Evolutionary conservation across 1,284 basidiomycete species (phyloP).

Genomic region (Neolentinus lepideus): DNA sequence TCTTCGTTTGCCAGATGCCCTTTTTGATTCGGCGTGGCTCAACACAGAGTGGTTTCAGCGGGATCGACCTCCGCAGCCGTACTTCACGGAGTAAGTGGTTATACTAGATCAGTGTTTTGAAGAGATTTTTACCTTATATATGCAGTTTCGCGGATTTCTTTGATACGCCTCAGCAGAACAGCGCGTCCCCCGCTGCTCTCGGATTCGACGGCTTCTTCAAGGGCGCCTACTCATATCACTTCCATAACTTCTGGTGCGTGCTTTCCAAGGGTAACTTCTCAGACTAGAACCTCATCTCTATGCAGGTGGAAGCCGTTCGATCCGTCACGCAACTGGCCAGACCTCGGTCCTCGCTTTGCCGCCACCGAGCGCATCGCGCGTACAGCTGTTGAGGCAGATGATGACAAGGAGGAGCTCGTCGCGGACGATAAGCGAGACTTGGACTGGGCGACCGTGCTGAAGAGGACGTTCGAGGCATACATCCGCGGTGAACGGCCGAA

Average conservation of each 20-base stretch:
- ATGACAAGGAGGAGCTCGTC: slow-evolving; percentile 33
- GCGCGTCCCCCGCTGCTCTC: slow-evolving; percentile 45
- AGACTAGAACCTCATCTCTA: slow-evolving; percentile 3
- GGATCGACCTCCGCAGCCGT: slow-evolving; percentile 60
- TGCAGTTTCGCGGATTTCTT: slow-evolving; percentile 55
- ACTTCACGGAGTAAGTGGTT: slow-evolving; percentile 47
- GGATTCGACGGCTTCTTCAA: slow-evolving; percentile 67
- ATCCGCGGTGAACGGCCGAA: slow-evolving; percentile 83
- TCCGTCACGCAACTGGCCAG: slow-evolving; percentile 82
- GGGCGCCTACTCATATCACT: slow-evolving; percentile 67
- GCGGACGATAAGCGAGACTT: slow-evolving; percentile 64
- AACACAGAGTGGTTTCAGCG: slow-evolving; percentile 60
- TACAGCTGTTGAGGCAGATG: slow-evolving; percentile 19
- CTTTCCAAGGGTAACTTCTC: slow-evolving; percentile 14
- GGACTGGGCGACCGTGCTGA: slow-evolving; percentile 86
- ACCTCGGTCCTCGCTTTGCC: slow-evolving; percentile 75
- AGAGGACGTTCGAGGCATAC: slow-evolving; percentile 88
- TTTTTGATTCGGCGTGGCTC: slow-evolving; percentile 66
- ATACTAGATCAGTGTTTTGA: not conserved
- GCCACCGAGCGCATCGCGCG: slow-evolving; percentile 63
- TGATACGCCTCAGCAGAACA: slow-evolving; percentile 44
- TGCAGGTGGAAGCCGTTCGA: slow-evolving; percentile 92
- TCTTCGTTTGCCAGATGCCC: slow-evolving; percentile 56
- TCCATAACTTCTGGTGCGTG: slow-evolving; percentile 40
- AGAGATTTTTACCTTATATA: not conserved